These are phyloP conservation scores for Vitis riparia DNA, from an alignment of 164 flowering plant species.

Conservation along the genomic window DNA sequence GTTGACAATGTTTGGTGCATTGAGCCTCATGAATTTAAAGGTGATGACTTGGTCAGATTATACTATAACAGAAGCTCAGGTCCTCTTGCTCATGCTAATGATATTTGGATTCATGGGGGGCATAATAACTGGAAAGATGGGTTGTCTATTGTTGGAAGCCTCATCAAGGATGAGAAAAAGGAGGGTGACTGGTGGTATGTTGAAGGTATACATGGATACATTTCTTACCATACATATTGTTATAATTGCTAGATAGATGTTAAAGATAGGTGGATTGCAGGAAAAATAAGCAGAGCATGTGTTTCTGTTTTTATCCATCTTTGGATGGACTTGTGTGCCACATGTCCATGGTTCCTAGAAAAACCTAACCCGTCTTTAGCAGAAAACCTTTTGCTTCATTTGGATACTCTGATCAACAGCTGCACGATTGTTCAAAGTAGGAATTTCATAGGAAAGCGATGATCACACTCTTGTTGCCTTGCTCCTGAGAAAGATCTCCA, in stretches of 20 bases:
- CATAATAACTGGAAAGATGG: conserved; percentile 79
- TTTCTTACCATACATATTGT: no score
- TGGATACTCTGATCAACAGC: no score
- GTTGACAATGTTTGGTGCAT: conserved; percentile 65
- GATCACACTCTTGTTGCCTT: background rate
- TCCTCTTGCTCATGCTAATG: conserved; percentile 69
- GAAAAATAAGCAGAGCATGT: no score
- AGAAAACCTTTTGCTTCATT: no score
- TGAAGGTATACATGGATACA: conserved; percentile 52
- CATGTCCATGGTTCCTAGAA: no score
- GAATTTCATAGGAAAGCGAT: no score
- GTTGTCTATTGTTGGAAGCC: conserved; percentile 58
- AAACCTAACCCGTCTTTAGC: no score
- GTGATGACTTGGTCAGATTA: conserved; percentile 61
- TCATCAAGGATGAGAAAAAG: conserved; percentile 46
- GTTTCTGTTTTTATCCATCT: no score
- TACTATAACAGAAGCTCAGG: conserved; percentile 78
- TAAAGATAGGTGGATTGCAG: no score
- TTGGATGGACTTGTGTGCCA: no score
- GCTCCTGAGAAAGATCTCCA: background rate
- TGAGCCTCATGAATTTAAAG: conserved; percentile 69
- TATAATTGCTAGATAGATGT: no score
- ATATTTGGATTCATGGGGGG: conserved; percentile 95
- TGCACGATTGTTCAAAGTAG: no score
- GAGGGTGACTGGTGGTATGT: conserved; percentile 93